Evolutionary conservation across 202 grass and related monocot species (phyloP).

Genomic region (Zoysia matrella): DNA sequence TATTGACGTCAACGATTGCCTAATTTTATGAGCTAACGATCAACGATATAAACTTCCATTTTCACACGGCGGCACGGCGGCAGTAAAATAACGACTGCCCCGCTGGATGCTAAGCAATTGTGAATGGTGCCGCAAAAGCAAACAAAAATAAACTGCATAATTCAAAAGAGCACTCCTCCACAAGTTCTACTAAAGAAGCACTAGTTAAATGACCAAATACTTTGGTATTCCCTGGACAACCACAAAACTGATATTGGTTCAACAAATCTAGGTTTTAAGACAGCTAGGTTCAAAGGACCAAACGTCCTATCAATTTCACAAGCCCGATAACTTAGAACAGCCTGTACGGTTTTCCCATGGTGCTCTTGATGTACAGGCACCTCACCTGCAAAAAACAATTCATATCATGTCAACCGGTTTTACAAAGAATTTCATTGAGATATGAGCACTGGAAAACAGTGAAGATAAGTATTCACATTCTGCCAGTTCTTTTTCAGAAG

Average conservation of each 20-base stretch:
- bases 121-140: not conserved
- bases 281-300: not conserved
- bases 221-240: constrained; percentile 15
- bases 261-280: constrained; percentile 33
- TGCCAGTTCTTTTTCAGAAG: constrained; percentile 97
- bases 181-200: not conserved
- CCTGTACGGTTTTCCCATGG: constrained; percentile 85
- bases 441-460: not conserved
- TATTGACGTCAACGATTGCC: no score
- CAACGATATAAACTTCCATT: no score
- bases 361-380: constrained; percentile 96
- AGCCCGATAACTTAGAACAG: constrained; percentile 57
- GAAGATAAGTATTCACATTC: constrained; percentile 58
- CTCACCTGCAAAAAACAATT: constrained; percentile 68
- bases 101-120: not conserved
- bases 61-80: no score
- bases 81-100: not conserved
- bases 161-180: constrained; percentile 14
- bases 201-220: constrained; percentile 4
- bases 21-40: no score
- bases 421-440: not conserved
- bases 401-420: not conserved
- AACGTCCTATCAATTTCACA: no score
- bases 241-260: constrained; percentile 37
- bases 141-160: not conserved